Percentiles rank a stretch among this genome's conserved stretches.
These are phyloP conservation scores for Phyllosticta paracitricarpa DNA, from an alignment of 2,329 filamentous ascomycete species.

Conservation along the genomic window DNA sequence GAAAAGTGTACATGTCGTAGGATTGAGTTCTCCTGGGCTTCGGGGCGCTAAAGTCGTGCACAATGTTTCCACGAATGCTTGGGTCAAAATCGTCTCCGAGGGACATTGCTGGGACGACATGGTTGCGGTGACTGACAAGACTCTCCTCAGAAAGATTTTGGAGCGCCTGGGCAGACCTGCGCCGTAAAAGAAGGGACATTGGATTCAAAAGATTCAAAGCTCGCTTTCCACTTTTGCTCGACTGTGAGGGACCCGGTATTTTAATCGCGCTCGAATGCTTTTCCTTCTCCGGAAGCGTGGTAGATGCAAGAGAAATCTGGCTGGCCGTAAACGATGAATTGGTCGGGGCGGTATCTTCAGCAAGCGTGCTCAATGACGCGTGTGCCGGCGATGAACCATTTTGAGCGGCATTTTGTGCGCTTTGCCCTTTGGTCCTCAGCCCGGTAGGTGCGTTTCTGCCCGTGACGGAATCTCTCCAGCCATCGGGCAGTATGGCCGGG, in stretches of 20 bases:
- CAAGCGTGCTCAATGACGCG: slow-evolving; percentile 8
- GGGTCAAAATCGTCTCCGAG: slow-evolving; percentile 52
- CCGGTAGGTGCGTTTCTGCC: slow-evolving; percentile 20
- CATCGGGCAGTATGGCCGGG: neutral
- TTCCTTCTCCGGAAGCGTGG: slow-evolving; percentile 19
- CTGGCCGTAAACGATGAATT: slow-evolving; percentile 5
- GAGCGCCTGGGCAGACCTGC: slow-evolving; percentile 44
- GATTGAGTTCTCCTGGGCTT: slow-evolving; percentile 21
- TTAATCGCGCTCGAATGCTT: slow-evolving; percentile 18
- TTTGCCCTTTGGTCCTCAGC: slow-evolving; percentile 20
- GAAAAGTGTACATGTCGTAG: neutral
- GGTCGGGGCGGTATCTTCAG: slow-evolving; percentile 6
- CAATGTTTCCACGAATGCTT: slow-evolving; percentile 50
- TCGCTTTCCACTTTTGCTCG: slow-evolving; percentile 34
- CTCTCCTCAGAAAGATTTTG: slow-evolving; percentile 40
- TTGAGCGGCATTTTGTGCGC: slow-evolving; percentile 14
- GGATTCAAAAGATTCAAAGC: slow-evolving; percentile 50
- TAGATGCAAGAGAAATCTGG: slow-evolving; percentile 11
- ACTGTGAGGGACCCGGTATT: slow-evolving; percentile 14
- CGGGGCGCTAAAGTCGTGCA: slow-evolving; percentile 57
- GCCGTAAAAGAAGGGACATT: slow-evolving; percentile 48
- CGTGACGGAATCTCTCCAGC: slow-evolving; percentile 11
- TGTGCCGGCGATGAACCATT: slow-evolving; percentile 8
- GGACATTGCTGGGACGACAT: slow-evolving; percentile 35
- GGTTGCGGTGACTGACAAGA: slow-evolving; percentile 38